Base-by-base conservation (phyloP, 2,329 filamentous ascomycete genomes). In the Tympanopsis confertula region DNA sequence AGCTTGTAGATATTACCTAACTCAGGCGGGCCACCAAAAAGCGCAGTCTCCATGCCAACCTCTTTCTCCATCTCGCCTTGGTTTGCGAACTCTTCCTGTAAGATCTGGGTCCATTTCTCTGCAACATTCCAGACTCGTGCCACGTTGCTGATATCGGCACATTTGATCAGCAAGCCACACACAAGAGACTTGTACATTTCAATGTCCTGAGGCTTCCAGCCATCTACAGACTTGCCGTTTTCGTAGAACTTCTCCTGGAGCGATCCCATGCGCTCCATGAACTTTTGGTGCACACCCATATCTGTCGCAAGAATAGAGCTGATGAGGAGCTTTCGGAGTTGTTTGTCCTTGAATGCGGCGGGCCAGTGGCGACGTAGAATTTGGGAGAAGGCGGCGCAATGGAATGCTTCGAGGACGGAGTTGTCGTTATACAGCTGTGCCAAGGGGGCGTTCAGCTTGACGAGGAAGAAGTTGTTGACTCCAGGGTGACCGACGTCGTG, bases 111-210 rank as follows among this genome's bases (percentile, higher is more conserved):
- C 91, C 91, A 98, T 54, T 82, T 72, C 32, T 86, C 68, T 17
- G 91, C 91, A 19, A 87, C 77, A 40, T 82, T 71, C 55, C 91
- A 88, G 40, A 78, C 82, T 40, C 91, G 79, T 39, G 88, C 85
- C 56, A 96, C 91, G 55, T 98, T 98, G 63, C 89, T 95, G 53
- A 98, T 96, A 57, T 98, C 91, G 28, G 91, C 91, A 55, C 91
- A 96, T 58, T 98, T 98, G 62, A 98, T 95, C 41, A 98, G 65
- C 40, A 98, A 64, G 13, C 87, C 87, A 59, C 91, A 96, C n/a
- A 82, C 67, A 35, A 96, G 62, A 7, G 84, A 78, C 47, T 81
- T 83, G 47, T 87, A 74, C 47, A 88, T 82, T 42, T 91, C 80
- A 10, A 81, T 55, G 47, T 82, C 72, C 46, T 87, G 82, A 4